Conservation (phyloP, 2,329 filamentous ascomycete genomes). For the Cercospora sojina region DNA sequence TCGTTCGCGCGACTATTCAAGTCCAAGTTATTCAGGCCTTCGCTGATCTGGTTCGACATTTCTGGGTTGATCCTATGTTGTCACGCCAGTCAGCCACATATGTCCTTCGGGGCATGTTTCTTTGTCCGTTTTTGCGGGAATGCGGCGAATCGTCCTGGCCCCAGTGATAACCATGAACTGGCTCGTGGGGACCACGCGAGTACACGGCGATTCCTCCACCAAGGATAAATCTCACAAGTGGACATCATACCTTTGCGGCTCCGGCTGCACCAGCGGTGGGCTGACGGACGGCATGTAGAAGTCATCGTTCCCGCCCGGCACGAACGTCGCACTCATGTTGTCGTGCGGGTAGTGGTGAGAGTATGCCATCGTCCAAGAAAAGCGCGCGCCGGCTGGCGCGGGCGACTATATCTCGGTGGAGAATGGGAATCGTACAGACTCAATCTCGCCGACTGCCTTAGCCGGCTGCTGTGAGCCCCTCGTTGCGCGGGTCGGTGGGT, state of each 20-base stretch:
- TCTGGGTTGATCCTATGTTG: constrained; percentile 54
- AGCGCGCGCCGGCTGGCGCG: neutral
- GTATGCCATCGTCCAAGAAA: constrained; percentile 22
- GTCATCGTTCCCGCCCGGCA: constrained; percentile 66
- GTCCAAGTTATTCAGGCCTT: constrained; percentile 88
- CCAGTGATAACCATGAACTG: neutral
- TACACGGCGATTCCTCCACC: neutral
- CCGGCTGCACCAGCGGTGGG: constrained; percentile 66
- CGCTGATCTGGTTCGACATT: constrained; percentile 94
- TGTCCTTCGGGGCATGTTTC: neutral
- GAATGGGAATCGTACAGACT: neutral
- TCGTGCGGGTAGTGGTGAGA: constrained; percentile 14
- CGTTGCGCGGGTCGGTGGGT: neutral
- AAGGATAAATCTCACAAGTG: neutral
- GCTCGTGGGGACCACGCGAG: neutral
- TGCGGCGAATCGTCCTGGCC: neutral
- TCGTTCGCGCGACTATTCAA: constrained; percentile 45
- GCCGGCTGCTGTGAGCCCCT: constrained; percentile 1
- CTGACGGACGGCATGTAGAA: constrained; percentile 59
- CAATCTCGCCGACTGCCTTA: neutral
- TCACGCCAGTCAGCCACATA: constrained; percentile 3
- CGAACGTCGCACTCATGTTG: constrained; percentile 61
- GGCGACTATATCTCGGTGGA: neutral
- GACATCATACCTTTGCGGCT: constrained; percentile 63
- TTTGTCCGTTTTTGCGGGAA: neutral